Evolutionary conservation across 2,329 filamentous ascomycete genomes (phyloP), one percentile per base, ranked within the genome.

Genomic region (Davidsoniella australis): DNA sequence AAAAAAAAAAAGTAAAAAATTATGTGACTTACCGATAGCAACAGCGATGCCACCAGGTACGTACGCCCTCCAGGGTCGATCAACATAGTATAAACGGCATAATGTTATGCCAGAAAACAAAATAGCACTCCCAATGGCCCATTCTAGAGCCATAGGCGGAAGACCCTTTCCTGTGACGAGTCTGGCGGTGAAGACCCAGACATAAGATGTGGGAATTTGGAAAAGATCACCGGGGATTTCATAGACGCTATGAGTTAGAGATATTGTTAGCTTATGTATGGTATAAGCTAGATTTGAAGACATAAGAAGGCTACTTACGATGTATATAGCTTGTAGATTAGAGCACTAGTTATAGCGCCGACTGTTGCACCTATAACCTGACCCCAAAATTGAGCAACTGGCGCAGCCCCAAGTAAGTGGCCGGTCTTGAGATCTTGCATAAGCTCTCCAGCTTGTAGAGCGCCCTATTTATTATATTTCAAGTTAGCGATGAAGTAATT

Each of bases 361-460:
- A 85, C 78, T 0, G 85, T 81, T 36, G 82, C 85, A 4, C 91
- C 91, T 48, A 98, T 88, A 17, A 96, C 76, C 61, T 98, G 91
- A 1, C 91, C 91, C 72, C 85, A 95, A 62, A 98, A 98, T 59
- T 98, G 91, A 0, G 91, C 91, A 57, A 84, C 91, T 0, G 91
- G 91, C 3, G 86, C 84, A 0, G 91, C 91, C 9, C 89, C 88
- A 1, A 98, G 73, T 0, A 98, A 68, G 63, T 98, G 88, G 0
- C 91, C 91, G 0, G 91, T 95, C 63, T 98, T 98, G 26, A 98
- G 73, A 61, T 98, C 91, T 62, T 98, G 91, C 75, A 98, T 85
- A 49, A 98, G 76, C 63, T 98, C 91, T 7, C 91, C 91, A 2
- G 91, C 89, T 67, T 98, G 91, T 4, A 96, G 70, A 3, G 91